Evolutionary conservation across 139 green algal species (phyloP).

Genomic region (Chlorella sorokiniana): DNA sequence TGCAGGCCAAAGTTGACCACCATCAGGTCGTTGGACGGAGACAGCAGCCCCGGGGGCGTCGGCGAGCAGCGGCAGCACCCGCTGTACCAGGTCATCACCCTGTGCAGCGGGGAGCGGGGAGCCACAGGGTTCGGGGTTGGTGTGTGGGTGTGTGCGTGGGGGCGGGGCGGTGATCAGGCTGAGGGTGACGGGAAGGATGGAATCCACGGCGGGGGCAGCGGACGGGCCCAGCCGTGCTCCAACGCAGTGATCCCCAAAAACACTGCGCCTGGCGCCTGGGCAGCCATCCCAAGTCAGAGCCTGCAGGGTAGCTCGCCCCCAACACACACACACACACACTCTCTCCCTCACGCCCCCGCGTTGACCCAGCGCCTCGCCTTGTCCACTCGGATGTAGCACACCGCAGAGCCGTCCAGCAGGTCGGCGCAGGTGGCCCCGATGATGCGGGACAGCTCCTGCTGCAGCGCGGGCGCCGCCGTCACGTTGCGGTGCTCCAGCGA

Average conservation of each 20-base stretch:
- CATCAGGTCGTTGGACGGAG: not conserved
- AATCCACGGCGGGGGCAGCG: no score
- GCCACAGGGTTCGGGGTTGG: no score
- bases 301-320: no score
- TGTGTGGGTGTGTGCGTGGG: no score
- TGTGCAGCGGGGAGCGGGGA: not conserved
- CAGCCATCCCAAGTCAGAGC: no score
- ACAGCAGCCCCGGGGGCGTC: not conserved
- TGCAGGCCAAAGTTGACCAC: constrained; percentile 23
- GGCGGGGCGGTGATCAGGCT: no score
- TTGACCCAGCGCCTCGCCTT: not conserved
- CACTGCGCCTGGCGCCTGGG: no score
- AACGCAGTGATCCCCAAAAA: no score
- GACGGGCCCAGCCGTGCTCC: no score
- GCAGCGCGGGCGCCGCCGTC: not conserved
- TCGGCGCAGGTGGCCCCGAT: not conserved
- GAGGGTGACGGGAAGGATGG: no score
- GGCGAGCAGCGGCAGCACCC: not conserved
- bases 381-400: constrained; percentile 11
- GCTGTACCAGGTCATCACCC: not conserved
- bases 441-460: not conserved
- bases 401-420: not conserved
- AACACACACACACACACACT: not conserved
- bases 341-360: not conserved
- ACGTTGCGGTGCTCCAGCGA: not conserved